Evolutionary conservation across 164 flowering plant genomes (phyloP), one percentile per base, ranked within the genome.

Genomic region (Tetrastigma voinierianum): DNA sequence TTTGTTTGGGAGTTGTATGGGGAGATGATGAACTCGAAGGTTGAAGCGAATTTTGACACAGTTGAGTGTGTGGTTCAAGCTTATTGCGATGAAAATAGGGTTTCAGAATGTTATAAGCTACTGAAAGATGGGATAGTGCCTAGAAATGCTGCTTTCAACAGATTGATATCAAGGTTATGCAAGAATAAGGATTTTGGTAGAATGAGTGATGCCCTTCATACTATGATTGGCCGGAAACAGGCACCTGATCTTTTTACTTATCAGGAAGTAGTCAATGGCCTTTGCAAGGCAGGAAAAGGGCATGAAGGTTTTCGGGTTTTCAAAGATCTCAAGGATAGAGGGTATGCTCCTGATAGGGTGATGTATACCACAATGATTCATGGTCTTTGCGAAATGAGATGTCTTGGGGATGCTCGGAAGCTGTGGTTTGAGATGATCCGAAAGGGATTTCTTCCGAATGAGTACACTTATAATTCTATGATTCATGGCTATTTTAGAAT

Each of bases 351-450:
- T 1, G 81, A 85, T 66, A 71, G 62, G 59, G 81, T 83, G 53
- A 74, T 85, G 82, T 87, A 89, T 52, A 81, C 88, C 0, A 83
- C 87, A 8, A 69, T 89, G 80, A 89, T 91, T 18, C 72, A 83
- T 66, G 85, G 91, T 23, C 83, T 89, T 32, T 86, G 93, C 65
- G 44, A 77, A 68, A 76, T 67, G 72, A 69, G 81, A 17, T 61
- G 71, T 67, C 17, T 86, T 57, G 82, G 67, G 25, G 83, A 77
- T 7, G 91, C 91, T 6, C 59, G 78, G 67, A 84, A 76, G 68
- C 73, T 91, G 21, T 87, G 88, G 89, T 75, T 61, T 60, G 89
- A 86, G 78, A 86, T 91, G 95, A 74, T 77, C 32, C 60, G 59
- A 32, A 85, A 80, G 44, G 88, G 91, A 19, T 61, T 85, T 2